Evolutionary conservation across 192 early-diverging fungal species (phyloP), one percentile per base, ranked within the genome.

Genomic region (Entomortierella beljakovae): DNA sequence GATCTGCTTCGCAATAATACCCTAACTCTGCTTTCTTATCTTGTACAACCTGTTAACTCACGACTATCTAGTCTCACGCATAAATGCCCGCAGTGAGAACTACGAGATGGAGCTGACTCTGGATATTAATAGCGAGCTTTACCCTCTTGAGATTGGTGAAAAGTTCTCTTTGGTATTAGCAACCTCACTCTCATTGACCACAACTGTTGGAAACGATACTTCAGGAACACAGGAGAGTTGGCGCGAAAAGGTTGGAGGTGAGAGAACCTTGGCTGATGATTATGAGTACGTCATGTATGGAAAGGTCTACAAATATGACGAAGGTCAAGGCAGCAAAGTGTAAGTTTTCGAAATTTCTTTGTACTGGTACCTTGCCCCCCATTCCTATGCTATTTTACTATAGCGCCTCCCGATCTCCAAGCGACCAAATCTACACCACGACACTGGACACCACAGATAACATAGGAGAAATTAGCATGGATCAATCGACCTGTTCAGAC

Each of bases 211-310:
- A 32, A 70, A 71, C 40, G 64, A 70, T 48, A 86, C 84, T 15
- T 82, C 87, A 57, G 67, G 81, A 67, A 88, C 85, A 40, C 82
- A 83, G 62, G 91, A 92, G 62, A 81, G 85, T 32, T 95, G 94
- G 94, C 81, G 90, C 46, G 88, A 90, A 66, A 87, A 88, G 68
- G 79, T 85, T 49, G 83, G 82, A 22, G 89, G 87, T 16, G 91
- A 92, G 62, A 69, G 86, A 61, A 90, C 91, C 58, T 79, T 99
- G 69, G 95, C 94, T 6, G 97, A 99, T 56, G 94, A 98, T 37
- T 99, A 94, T 81, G 97, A 99, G 40, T 99, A 99, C 80, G 97
- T 99, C 25, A 98, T 98, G 96, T 95, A 92, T 82, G 98, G 98
- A 52, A 95, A 96, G 77, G 94, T 97, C 23, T 99, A 96, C 86